These are phyloP conservation scores for Achaetomiella virescens DNA, from an alignment of 495 filamentous ascomycete species.

Conservation along the genomic window DNA sequence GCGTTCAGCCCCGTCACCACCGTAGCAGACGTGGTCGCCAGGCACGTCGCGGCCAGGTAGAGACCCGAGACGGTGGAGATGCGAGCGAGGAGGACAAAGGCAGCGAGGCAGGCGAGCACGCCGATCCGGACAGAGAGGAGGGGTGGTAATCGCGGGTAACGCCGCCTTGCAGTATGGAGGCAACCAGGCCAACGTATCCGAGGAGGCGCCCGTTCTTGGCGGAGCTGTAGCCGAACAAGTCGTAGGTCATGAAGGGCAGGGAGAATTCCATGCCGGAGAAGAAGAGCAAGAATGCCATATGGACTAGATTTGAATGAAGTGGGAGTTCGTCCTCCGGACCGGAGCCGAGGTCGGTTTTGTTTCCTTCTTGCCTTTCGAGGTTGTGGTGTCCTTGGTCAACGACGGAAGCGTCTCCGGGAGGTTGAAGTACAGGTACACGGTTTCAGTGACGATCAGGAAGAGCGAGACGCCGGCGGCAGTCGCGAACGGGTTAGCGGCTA, in stretches of 20 bases:
- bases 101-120: slow-evolving; percentile 64
- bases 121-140: slow-evolving; percentile 72
- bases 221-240: slow-evolving; percentile 77
- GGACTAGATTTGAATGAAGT: slow-evolving; percentile 70
- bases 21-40: slow-evolving; percentile 85
- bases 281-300: slow-evolving; percentile 88
- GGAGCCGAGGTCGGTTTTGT: slow-evolving; percentile 12
- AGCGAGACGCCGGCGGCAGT: slow-evolving; percentile 82
- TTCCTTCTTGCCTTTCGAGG: slow-evolving; percentile 24
- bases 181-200: slow-evolving; percentile 88
- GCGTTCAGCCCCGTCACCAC: slow-evolving; percentile 93
- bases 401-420: slow-evolving; percentile 84
- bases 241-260: slow-evolving; percentile 93
- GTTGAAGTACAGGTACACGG: slow-evolving; percentile 74
- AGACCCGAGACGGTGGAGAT: slow-evolving; percentile 59
- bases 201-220: slow-evolving; percentile 79
- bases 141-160: slow-evolving; percentile 75
- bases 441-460: slow-evolving; percentile 76
- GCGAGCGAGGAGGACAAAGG: slow-evolving; percentile 74
- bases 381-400: slow-evolving; percentile 25
- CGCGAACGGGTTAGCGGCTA: slow-evolving; percentile 87
- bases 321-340: slow-evolving; percentile 64
- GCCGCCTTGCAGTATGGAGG: slow-evolving; percentile 79
- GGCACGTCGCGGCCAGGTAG: slow-evolving; percentile 70
- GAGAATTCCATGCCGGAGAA: slow-evolving; percentile 97